A percentile compares a stretch with the other conserved stretches of the same genome.
These are phyloP conservation scores for Helichrysum umbraculigerum DNA, from an alignment of 129 eudicot species.

Conservation along the genomic window DNA sequence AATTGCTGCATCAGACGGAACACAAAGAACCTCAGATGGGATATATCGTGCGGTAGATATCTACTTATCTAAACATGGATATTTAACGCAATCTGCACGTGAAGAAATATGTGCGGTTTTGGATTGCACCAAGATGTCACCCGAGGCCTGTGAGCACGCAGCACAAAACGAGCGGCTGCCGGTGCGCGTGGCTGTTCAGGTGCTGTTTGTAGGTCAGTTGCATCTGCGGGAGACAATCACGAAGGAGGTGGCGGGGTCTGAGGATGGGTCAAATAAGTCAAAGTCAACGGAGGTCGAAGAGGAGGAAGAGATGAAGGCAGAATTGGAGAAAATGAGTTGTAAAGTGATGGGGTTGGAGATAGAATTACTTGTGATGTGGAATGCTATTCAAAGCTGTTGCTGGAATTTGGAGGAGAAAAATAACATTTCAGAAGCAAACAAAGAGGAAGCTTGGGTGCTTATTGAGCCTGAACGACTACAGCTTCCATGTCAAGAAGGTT, in stretches of 20 bases:
- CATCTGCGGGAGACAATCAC: slow-evolving; percentile 43
- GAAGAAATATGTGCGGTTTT: slow-evolving; percentile 57
- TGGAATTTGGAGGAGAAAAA: slow-evolving; percentile 33
- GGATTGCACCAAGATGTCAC: slow-evolving; percentile 62
- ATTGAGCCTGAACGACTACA: slow-evolving; percentile 39
- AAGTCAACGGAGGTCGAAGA: slow-evolving; percentile 9
- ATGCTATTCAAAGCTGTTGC: slow-evolving; percentile 40
- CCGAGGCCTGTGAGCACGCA: slow-evolving; percentile 62
- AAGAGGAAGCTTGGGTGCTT: slow-evolving; percentile 75
- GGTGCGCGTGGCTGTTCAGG: slow-evolving; percentile 53
- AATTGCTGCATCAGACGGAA: slow-evolving; percentile 40
- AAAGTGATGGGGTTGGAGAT: slow-evolving; percentile 59
- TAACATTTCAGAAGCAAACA: slow-evolving; percentile 55
- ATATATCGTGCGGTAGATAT: slow-evolving; percentile 60
- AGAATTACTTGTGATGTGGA: slow-evolving; percentile 47
- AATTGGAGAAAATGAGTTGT: slow-evolving; percentile 55
- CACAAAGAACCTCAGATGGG: slow-evolving; percentile 43
- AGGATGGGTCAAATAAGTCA: slow-evolving; percentile 19
- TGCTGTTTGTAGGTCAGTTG: slow-evolving; percentile 57
- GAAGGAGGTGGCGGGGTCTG: slow-evolving; percentile 35
- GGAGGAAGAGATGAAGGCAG: slow-evolving; percentile 36
- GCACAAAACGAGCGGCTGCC: slow-evolving; percentile 58
- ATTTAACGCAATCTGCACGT: slow-evolving; percentile 57
- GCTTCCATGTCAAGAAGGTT: slow-evolving; percentile 65
- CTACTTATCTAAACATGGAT: slow-evolving; percentile 52